Conservation (phyloP, 2,329 filamentous ascomycete species). For the Rhynchosporium graminicola region DNA sequence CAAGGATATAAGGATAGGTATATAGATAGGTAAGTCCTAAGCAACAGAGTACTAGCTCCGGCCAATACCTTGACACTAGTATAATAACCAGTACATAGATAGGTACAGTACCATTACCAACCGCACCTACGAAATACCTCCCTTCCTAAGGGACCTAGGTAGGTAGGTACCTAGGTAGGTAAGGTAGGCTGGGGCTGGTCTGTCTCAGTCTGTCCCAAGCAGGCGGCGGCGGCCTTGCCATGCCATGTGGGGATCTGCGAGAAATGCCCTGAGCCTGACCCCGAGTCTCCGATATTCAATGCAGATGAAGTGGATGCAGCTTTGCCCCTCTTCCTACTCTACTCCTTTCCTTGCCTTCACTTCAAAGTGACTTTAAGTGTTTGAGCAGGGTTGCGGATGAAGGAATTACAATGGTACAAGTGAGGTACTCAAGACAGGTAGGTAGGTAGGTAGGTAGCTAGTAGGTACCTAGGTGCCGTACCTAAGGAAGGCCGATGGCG, state of each 20-base stretch:
- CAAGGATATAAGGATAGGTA: neutral
- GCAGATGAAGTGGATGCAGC: slow-evolving; percentile 18
- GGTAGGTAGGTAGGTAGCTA: neutral
- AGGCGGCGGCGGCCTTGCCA: too few relatives aligned
- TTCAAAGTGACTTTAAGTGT: neutral
- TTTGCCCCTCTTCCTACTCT: neutral
- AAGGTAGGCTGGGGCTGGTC: too few relatives aligned
- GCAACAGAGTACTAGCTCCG: slow-evolving; percentile 7
- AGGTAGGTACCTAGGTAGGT: too few relatives aligned
- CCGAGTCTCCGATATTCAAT: slow-evolving; percentile 22
- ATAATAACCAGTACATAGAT: too few relatives aligned
- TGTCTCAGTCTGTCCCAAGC: too few relatives aligned
- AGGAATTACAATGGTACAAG: neutral
- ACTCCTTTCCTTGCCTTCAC: neutral
- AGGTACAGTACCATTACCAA: too few relatives aligned
- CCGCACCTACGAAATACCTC: too few relatives aligned
- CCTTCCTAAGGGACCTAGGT: too few relatives aligned
- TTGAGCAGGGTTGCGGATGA: neutral
- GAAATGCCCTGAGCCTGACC: slow-evolving; percentile 6
- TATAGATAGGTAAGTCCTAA: too few relatives aligned
- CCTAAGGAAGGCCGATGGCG: neutral
- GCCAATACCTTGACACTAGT: too few relatives aligned
- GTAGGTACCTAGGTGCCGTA: neutral
- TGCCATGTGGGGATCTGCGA: slow-evolving; percentile 14
- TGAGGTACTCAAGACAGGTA: neutral